Conservation (phyloP, 768 basidiomycete genomes). For the Gymnopilus dilepis region DNA sequence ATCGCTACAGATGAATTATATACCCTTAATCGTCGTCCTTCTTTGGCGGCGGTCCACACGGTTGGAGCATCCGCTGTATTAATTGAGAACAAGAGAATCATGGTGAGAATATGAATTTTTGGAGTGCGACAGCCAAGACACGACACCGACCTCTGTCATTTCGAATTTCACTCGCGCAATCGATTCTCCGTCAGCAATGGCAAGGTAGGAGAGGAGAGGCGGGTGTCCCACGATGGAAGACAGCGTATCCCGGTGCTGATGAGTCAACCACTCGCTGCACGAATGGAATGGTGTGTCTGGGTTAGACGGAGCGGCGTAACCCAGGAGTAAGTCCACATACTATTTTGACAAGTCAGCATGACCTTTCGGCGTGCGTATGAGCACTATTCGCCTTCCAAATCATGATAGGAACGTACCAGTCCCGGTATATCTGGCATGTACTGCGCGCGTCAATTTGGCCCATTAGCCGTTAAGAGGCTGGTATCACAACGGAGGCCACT, state of each 20-base stretch:
- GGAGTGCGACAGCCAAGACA: neutral
- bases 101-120: constrained; percentile 5
- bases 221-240: constrained; percentile 93
- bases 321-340: constrained; percentile 52
- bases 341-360: constrained; percentile 97
- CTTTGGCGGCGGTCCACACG: constrained; percentile 88
- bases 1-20: constrained; percentile 6
- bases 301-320: constrained; percentile 8
- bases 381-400: constrained; percentile 4
- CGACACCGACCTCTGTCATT: constrained; percentile 84
- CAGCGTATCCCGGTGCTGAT: constrained; percentile 96
- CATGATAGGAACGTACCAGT: constrained; percentile 65
- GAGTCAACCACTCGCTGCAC: constrained; percentile 94
- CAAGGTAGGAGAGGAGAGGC: constrained; percentile 81
- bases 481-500: constrained; percentile 36
- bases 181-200: constrained; percentile 95
- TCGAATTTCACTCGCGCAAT: constrained; percentile 90
- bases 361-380: constrained; percentile 49
- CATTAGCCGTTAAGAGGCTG: constrained; percentile 14
- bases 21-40: constrained; percentile 77
- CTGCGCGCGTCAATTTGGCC: constrained; percentile 45
- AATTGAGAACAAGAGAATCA: constrained; percentile 11
- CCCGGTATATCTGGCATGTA: constrained; percentile 95
- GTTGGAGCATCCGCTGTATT: constrained; percentile 83
- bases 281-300: neutral